These are phyloP conservation scores for Phaffomyces antillensis DNA, from an alignment of 805 yeast genomes.

Conservation along the genomic window DNA sequence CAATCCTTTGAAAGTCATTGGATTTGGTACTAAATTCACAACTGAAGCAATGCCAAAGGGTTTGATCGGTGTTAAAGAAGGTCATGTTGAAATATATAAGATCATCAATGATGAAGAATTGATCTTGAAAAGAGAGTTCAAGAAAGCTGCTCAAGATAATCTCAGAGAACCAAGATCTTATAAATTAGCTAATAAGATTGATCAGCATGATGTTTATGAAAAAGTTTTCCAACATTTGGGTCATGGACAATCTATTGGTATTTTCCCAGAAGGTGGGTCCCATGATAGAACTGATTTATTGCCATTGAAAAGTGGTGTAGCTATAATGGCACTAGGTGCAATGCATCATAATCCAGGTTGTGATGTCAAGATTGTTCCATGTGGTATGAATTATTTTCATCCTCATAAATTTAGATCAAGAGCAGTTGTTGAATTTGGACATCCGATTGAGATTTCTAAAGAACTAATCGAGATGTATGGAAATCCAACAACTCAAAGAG, in stretches of 20 bases:
- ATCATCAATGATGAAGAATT: conserved; percentile 70
- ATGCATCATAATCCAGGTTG: conserved; percentile 69
- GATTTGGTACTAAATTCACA: conserved; percentile 62
- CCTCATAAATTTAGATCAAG: conserved; percentile 93
- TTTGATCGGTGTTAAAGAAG: conserved; percentile 65
- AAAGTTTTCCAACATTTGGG: conserved; percentile 79
- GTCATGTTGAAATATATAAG: conserved; percentile 63
- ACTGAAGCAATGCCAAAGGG: conserved; percentile 52
- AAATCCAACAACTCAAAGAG: conserved; percentile 52
- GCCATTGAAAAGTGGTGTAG: conserved; percentile 95
- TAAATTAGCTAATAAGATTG: conserved; percentile 75
- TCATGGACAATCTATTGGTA: conserved; percentile 77
- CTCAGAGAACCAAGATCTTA: conserved; percentile 48
- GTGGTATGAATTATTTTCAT: conserved; percentile 96
- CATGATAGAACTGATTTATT: conserved; percentile 89
- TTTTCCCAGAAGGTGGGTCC: conserved; percentile 98
- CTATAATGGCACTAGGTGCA: conserved; percentile 96
- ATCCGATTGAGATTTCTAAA: conserved; percentile 63
- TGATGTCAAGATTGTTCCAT: conserved; percentile 84
- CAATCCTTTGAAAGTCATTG: conserved; percentile 51
- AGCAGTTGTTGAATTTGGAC: conserved; percentile 92
- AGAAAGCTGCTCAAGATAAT: conserved; percentile 36
- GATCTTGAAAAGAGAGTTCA: conserved; percentile 62
- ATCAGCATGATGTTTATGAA: conserved; percentile 78
- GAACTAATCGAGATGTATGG: conserved; percentile 60